Conservation (phyloP, 768 basidiomycete species). For the Sarcomyxa edulis region DNA sequence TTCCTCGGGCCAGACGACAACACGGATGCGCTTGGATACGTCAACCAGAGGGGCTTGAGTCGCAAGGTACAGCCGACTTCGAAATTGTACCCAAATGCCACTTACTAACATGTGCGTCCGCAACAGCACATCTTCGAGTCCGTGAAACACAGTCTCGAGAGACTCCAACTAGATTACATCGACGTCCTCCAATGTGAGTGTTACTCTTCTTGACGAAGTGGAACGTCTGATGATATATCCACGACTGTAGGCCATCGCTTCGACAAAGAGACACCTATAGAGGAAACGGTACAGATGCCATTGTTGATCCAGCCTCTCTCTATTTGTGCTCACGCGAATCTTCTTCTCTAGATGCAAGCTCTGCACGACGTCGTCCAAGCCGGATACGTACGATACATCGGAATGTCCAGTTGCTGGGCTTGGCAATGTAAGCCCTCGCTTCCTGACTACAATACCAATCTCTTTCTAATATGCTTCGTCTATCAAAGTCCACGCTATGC, state of each 20-base stretch:
- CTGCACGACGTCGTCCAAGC: slow-evolving; percentile 64
- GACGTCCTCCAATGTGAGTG: slow-evolving; percentile 65
- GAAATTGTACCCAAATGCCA: neutral
- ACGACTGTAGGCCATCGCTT: slow-evolving; percentile 42
- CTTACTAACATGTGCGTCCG: no score
- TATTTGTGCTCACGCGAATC: neutral
- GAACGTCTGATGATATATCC: neutral
- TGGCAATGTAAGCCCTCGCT: slow-evolving; percentile 39
- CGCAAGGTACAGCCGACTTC: slow-evolving; percentile 28
- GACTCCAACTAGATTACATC: slow-evolving; percentile 72
- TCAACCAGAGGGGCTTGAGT: slow-evolving; percentile 46
- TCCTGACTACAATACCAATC: neutral
- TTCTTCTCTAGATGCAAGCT: slow-evolving; percentile 50
- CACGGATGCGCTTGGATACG: slow-evolving; percentile 38
- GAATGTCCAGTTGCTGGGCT: slow-evolving; percentile 52
- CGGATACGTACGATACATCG: slow-evolving; percentile 57
- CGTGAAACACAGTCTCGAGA: slow-evolving; percentile 54
- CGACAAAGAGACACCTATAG: slow-evolving; percentile 52
- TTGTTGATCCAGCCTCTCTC: neutral
- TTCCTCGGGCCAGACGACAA: slow-evolving; percentile 9
- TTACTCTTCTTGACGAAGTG: neutral
- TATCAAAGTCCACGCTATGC: slow-evolving; percentile 46
- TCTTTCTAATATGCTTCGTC: neutral
- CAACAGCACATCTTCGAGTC: slow-evolving; percentile 67
- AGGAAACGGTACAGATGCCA: slow-evolving; percentile 46